Base-by-base conservation (phyloP, 2,329 filamentous ascomycete genomes). In the Fusarium verrucosum region DNA sequence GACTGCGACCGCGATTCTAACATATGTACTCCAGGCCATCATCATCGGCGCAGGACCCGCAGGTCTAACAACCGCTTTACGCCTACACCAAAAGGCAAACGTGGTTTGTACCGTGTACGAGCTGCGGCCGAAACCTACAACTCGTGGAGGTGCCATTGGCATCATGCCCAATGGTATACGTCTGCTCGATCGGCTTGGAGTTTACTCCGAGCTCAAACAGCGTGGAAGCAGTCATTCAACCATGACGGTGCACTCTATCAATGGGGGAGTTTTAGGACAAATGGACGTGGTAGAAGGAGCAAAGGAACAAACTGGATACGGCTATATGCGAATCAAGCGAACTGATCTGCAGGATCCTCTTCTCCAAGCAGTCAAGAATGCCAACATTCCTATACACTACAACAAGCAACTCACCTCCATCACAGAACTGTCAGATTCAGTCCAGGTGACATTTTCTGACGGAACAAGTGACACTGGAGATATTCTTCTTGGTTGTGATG, bases 131-230 rank as follows among this genome's bases (percentile, higher is more conserved):
- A 26, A 9, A 5, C 37, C 47, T 1, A 25, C 47, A 1, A 50
- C 38, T 3, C 9, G 44, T 5, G 38, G 47, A 1, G 43, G 26
- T 1, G 47, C 47, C 19, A 44, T 50, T 2, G 47, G 47, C 4
- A 45, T 50, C n/a, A 10, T 45, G n/a, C 26, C 47, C 10, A 50
- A 50, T 14, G 47, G 47, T n/a, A n/a, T 45, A 14, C 47, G 47
- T 2, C 26, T 50, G 7, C 38, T 50, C 16, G 47, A 50, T 25
- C 37, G 47, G 6, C 17, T 50, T 8, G 47, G 47, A 6, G 38
- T 50, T n/a, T 45, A 45, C 38, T 45, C 38, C 9, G n/a, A 50
- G 9, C 47, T 50, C n/a, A 30, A 33, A 13, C 5, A 44, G 10
- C 47, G 20, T 10, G 47, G 47, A 33, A 50, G 47, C 20, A 45